These are phyloP conservation scores for Luffa aegyptiaca DNA, from an alignment of 306 rosid species.

Conservation along the genomic window DNA sequence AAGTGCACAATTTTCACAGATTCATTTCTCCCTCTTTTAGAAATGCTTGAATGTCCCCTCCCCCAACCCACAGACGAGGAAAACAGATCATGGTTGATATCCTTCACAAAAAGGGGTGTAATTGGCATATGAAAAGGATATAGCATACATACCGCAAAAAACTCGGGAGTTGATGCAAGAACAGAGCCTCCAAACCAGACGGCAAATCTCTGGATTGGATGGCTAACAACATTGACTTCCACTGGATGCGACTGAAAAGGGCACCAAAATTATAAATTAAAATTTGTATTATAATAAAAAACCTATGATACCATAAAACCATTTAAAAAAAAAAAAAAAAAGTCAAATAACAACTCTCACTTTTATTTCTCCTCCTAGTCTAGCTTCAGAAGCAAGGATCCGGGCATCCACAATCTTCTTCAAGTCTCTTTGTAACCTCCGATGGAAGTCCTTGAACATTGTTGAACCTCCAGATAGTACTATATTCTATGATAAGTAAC, in stretches of 20 bases:
- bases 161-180: constrained; percentile 97
- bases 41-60: not conserved
- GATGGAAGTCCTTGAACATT: constrained; percentile 96
- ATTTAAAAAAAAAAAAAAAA: not conserved
- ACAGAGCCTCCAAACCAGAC: constrained; percentile 99
- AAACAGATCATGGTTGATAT: not conserved
- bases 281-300: not conserved
- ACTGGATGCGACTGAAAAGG: constrained; percentile 74
- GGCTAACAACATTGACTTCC: constrained; percentile 93
- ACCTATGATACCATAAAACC: not conserved
- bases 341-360: constrained; percentile 26
- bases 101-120: not conserved
- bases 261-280: not conserved
- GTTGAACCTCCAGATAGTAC: constrained; percentile 98
- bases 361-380: constrained; percentile 62
- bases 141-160: constrained; percentile 57
- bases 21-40: not conserved
- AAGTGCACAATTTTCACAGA: not conserved
- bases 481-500: constrained; percentile 53
- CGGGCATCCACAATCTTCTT: constrained; percentile 94
- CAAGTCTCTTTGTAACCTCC: constrained; percentile 95
- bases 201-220: constrained; percentile 97
- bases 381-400: constrained; percentile 73
- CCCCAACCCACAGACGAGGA: not conserved
- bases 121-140: not conserved